These are phyloP conservation scores for Crucibulum laeve DNA, from an alignment of 768 basidiomycete genomes.

Conservation along the genomic window DNA sequence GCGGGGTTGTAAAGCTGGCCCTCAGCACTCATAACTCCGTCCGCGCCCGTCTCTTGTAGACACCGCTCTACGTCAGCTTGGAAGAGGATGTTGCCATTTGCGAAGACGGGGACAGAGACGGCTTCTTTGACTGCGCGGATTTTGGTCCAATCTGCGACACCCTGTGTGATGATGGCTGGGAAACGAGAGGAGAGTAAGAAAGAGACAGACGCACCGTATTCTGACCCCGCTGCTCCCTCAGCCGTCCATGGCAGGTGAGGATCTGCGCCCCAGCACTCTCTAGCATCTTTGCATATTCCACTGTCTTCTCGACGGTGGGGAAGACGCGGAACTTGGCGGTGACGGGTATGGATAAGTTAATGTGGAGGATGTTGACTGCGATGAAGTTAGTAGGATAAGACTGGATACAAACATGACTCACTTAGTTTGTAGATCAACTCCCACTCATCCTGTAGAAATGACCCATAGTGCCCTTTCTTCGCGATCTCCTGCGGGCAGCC, in stretches of 20 bases:
- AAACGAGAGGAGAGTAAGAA: conserved; percentile 1
- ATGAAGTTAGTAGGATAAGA: not conserved
- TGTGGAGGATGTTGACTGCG: conserved; percentile 75
- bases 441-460: conserved; percentile 95
- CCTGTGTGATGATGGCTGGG: conserved; percentile 34
- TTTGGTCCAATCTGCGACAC: conserved; percentile 85
- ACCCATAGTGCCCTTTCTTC: conserved; percentile 78
- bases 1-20: conserved; percentile 92
- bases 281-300: conserved; percentile 94
- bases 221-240: conserved; percentile 89
- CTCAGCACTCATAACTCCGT: conserved; percentile 94
- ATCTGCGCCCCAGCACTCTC: conserved; percentile 95
- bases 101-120: conserved; percentile 90
- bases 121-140: conserved; percentile 89
- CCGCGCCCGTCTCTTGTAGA: conserved; percentile 79
- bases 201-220: conserved; percentile 43
- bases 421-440: conserved; percentile 79
- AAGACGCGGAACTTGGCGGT: conserved; percentile 97
- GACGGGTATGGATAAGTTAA: conserved; percentile 84
- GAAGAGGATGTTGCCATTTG: conserved; percentile 94
- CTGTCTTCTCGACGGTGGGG: conserved; percentile 78
- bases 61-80: conserved; percentile 79
- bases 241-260: conserved; percentile 88
- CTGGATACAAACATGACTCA: conserved; percentile 24
- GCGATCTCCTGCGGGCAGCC: conserved; percentile 97